Conservation (phyloP, 805 yeast genomes). For the Metschnikowia peoriensis region DNA sequence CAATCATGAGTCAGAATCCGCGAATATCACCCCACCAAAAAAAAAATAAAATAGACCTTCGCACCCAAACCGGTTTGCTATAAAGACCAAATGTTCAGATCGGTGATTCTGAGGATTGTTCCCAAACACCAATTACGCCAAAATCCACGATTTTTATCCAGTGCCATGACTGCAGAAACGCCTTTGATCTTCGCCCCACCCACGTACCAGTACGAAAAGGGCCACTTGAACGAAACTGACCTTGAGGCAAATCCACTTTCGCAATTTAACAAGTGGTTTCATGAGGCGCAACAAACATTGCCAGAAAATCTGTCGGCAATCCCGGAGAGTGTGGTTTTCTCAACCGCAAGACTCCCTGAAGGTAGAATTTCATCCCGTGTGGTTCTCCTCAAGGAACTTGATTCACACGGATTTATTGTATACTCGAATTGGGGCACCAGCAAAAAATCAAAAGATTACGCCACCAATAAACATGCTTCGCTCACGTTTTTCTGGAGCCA, state of each 20-base stretch:
- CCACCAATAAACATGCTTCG: conserved; percentile 74
- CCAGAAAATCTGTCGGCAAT: conserved; percentile 47
- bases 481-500: conserved; percentile 91
- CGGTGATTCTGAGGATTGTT: background rate
- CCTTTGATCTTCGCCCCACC: conserved; percentile 70
- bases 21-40: background rate
- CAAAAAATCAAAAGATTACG: conserved; percentile 72
- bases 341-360: conserved; percentile 84
- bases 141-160: background rate
- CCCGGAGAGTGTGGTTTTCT: conserved; percentile 83
- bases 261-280: conserved; percentile 85
- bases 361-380: conserved; percentile 88
- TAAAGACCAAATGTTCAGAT: background rate
- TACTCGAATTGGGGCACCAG: conserved; percentile 92
- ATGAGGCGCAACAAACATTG: conserved; percentile 59
- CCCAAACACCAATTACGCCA: background rate
- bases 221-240: conserved; percentile 52
- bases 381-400: conserved; percentile 87
- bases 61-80: background rate
- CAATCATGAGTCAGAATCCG: background rate
- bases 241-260: conserved; percentile 60
- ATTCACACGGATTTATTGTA: conserved; percentile 75
- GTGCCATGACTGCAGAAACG: conserved; percentile 15
- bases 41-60: background rate
- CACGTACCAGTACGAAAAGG: conserved; percentile 82